Percentiles rank a stretch among this genome's conserved stretches.
Conservation (phyloP, 352 stramenopile genomes). For the Phytophthora pini region DNA sequence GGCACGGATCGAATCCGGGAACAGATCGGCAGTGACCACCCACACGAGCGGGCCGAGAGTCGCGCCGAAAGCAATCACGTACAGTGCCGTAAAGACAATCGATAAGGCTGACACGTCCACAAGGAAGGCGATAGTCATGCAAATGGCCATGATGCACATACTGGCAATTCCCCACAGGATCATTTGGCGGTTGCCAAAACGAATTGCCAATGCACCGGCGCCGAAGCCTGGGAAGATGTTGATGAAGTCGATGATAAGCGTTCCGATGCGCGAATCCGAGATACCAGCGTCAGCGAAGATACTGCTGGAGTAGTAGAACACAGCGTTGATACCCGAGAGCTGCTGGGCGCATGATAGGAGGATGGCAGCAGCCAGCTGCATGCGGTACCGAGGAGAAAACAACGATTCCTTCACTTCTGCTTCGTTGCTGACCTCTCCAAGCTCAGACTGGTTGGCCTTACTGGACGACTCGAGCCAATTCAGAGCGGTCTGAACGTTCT, state of each 20-base stretch:
- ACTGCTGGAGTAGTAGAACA: conserved; percentile 29
- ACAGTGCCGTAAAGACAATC: conserved; percentile 57
- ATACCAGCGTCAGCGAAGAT: conserved; percentile 27
- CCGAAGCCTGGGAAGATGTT: conserved; percentile 54
- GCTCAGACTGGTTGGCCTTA: conserved; percentile 21
- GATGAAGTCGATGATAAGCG: conserved; percentile 41
- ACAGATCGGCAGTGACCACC: conserved; percentile 55
- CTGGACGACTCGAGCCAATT: conserved; percentile 33
- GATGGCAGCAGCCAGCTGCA: conserved; percentile 54
- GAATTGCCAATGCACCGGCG: conserved; percentile 42
- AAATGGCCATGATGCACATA: conserved; percentile 54
- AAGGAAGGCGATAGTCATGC: conserved; percentile 58
- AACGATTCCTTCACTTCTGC: conserved; percentile 30
- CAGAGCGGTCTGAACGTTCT: conserved; percentile 38
- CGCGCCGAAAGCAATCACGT: conserved; percentile 48
- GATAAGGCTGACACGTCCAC: conserved; percentile 29
- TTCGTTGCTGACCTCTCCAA: conserved; percentile 34
- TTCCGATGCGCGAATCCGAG: conserved; percentile 25
- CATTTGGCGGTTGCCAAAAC: conserved; percentile 61
- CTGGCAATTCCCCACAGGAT: conserved; percentile 42
- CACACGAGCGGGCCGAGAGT: conserved; percentile 61
- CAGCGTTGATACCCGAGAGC: conserved; percentile 63
- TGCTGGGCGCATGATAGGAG: conserved; percentile 49
- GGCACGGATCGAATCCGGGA: conserved; percentile 52
- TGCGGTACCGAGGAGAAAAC: conserved; percentile 43